Evolutionary conservation across 2,329 filamentous ascomycete species (phyloP).

Genomic region (Aspergillus floridensis): DNA sequence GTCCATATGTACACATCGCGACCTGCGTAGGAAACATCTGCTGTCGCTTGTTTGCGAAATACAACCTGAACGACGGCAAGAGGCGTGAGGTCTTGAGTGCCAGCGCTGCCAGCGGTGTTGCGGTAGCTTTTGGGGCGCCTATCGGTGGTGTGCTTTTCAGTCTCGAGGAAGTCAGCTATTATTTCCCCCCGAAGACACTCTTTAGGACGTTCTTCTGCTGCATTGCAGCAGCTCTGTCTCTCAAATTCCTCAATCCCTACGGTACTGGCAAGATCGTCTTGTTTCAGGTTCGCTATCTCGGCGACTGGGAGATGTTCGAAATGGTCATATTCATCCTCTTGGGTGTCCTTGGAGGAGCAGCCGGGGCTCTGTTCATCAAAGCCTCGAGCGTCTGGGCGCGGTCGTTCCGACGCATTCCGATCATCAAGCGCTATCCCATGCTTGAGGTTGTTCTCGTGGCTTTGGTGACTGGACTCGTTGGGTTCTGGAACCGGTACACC

Average conservation of each 20-base stretch:
- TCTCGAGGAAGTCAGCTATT: conserved; percentile 90
- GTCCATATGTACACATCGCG: conserved; percentile 95
- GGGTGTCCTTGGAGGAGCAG: conserved; percentile 77
- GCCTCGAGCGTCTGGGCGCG: conserved; percentile 86
- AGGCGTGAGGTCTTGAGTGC: conserved; percentile 90
- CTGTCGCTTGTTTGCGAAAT: conserved; percentile 91
- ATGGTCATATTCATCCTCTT: conserved; percentile 80
- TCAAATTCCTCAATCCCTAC: conserved; percentile 95
- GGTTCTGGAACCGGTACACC: conserved; percentile 92
- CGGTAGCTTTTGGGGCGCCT: conserved; percentile 90
- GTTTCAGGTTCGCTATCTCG: conserved; percentile 86
- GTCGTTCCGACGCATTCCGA: conserved; percentile 74
- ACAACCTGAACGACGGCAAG: conserved; percentile 91
- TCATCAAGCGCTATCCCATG: conserved; percentile 80
- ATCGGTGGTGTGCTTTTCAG: conserved; percentile 89
- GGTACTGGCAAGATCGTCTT: conserved; percentile 95
- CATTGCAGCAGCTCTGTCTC: conserved; percentile 80
- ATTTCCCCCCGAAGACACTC: conserved; percentile 94
- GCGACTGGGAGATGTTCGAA: conserved; percentile 94
- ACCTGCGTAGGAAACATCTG: conserved; percentile 93
- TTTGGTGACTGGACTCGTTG: conserved; percentile 74
- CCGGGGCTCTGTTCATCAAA: conserved; percentile 94
- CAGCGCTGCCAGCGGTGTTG: conserved; percentile 84
- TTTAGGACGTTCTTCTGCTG: conserved; percentile 99
- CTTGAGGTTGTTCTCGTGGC: conserved; percentile 88